phyloP scores from a whole-genome alignment of 345 rosid species.

The Tarenaya hassleriana region DNA sequence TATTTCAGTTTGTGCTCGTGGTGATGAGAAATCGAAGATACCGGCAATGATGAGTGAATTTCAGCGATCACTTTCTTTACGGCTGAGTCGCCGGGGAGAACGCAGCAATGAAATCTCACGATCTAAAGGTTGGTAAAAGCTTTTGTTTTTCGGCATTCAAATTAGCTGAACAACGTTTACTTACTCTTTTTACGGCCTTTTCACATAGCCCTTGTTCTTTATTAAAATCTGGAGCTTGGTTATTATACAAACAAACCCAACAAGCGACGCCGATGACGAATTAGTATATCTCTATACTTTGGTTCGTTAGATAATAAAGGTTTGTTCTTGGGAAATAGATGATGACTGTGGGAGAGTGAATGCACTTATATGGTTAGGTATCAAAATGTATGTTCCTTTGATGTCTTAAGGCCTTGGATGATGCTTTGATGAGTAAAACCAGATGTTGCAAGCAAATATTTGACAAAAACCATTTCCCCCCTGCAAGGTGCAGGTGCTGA shows the following conservation, averaged over 20 bases:
- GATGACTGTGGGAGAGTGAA: background rate
- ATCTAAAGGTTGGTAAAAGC: constrained; percentile 34
- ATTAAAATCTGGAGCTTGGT: background rate
- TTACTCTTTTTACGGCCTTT: background rate
- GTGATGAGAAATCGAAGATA: constrained; percentile 15
- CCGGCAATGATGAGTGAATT: constrained; percentile 43
- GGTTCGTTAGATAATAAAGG: background rate
- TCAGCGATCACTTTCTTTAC: constrained; percentile 49
- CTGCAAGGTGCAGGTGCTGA: constrained; percentile 35
- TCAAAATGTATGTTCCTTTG: too few relatives aligned
- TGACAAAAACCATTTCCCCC: background rate
- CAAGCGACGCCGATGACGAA: too few relatives aligned
- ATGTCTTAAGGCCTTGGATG: too few relatives aligned
- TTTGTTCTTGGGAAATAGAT: background rate
- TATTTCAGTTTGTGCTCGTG: background rate
- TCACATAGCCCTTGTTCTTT: background rate
- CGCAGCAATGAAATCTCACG: constrained; percentile 32
- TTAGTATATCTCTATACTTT: too few relatives aligned
- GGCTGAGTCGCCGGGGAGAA: constrained; percentile 59
- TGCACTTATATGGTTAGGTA: background rate
- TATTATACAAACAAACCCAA: too few relatives aligned
- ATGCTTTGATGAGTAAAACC: too few relatives aligned
- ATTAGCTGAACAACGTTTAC: background rate
- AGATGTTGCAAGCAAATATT: constrained; percentile 4
- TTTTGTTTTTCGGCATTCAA: background rate